Evolutionary conservation across 2,329 filamentous ascomycete genomes (phyloP).

Genomic region (Lachnellula hyalina): DNA sequence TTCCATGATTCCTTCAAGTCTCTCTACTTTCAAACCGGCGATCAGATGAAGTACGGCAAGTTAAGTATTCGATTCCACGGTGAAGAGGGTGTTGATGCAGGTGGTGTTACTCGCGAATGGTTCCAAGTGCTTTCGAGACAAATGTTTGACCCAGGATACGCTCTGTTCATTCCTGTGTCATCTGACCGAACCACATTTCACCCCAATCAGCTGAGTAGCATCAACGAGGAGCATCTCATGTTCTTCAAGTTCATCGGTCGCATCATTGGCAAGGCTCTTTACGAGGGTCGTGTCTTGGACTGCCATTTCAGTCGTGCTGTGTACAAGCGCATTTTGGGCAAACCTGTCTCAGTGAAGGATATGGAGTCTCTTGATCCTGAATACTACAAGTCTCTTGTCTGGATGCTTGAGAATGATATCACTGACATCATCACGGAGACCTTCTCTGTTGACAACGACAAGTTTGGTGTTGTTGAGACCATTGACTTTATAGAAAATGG

Average conservation of each 20-base stretch:
- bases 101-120: constrained; percentile 97
- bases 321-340: constrained; percentile 95
- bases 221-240: constrained; percentile 92
- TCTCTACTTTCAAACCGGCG: constrained; percentile 92
- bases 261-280: constrained; percentile 96
- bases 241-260: constrained; percentile 99
- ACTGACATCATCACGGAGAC: constrained; percentile 96
- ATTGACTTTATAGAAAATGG: constrained; percentile 85
- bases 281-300: constrained; percentile 91
- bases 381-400: constrained; percentile 97
- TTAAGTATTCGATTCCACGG: constrained; percentile 96
- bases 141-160: constrained; percentile 99
- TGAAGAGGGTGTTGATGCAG: constrained; percentile 96
- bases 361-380: constrained; percentile 98
- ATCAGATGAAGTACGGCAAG: constrained; percentile 99
- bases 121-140: constrained; percentile 95
- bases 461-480: constrained; percentile 82
- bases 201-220: constrained; percentile 85
- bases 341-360: constrained; percentile 93
- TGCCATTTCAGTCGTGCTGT: constrained; percentile 99
- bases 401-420: constrained; percentile 99
- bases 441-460: constrained; percentile 89
- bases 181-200: constrained; percentile 98
- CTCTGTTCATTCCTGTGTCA: constrained; percentile 91
- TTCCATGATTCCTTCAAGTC: constrained; percentile 98